Conservation (phyloP, 2,329 filamentous ascomycete genomes). For the Colletotrichum eremochloae region DNA sequence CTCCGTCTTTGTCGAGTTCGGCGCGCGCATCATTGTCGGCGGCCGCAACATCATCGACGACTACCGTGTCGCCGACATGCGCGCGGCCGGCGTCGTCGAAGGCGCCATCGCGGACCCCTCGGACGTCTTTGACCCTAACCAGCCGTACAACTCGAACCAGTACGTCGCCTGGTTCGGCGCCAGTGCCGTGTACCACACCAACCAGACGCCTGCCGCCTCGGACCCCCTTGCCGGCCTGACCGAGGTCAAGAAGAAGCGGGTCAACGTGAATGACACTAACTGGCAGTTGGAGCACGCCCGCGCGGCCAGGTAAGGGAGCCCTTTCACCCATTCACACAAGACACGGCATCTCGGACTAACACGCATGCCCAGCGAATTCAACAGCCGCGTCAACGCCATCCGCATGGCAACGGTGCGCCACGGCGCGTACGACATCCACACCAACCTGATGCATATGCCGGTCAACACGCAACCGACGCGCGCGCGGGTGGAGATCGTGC, state of each 20-base stretch:
- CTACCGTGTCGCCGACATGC: slow-evolving; percentile 83
- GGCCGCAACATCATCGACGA: slow-evolving; percentile 90
- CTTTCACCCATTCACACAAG: slow-evolving; percentile 2
- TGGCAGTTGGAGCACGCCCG: slow-evolving; percentile 97
- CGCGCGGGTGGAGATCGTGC: slow-evolving; percentile 82
- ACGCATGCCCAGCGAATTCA: slow-evolving; percentile 77
- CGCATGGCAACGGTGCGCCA: slow-evolving; percentile 74
- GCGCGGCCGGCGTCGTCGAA: slow-evolving; percentile 83
- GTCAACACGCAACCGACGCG: slow-evolving; percentile 90
- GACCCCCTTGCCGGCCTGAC: slow-evolving; percentile 78
- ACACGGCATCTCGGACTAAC: slow-evolving; percentile 40
- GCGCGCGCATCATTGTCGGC: slow-evolving; percentile 92
- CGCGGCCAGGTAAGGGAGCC: slow-evolving; percentile 79
- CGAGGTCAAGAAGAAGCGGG: slow-evolving; percentile 85
- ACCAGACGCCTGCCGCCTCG: slow-evolving; percentile 78
- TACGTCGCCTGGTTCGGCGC: slow-evolving; percentile 99
- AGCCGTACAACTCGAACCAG: slow-evolving; percentile 98
- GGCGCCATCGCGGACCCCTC: slow-evolving; percentile 93
- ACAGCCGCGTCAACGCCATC: slow-evolving; percentile 77
- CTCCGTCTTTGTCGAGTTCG: slow-evolving; percentile 97
- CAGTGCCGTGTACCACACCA: slow-evolving; percentile 93
- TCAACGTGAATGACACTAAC: slow-evolving; percentile 91
- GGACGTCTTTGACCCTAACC: slow-evolving; percentile 81
- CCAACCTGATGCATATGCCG: slow-evolving; percentile 91
- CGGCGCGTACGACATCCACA: slow-evolving; percentile 94